A percentile compares a stretch with the other conserved stretches of the same genome.
These are phyloP conservation scores for Phytophthora pistaciae DNA, from an alignment of 352 stramenopile species.

Conservation along the genomic window DNA sequence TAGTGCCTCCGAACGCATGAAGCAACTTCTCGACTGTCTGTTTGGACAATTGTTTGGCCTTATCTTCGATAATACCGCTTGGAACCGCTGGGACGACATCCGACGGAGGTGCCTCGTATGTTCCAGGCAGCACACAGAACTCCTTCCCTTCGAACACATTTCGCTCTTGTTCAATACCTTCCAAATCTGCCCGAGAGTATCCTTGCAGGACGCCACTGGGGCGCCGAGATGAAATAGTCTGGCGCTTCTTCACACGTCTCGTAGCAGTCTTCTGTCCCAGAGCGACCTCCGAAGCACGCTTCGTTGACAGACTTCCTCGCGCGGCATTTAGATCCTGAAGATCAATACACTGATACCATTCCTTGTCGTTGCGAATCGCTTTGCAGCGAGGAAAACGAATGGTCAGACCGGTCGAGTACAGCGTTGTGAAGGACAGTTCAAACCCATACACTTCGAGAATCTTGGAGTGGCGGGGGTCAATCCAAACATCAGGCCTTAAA, in stretches of 20 bases:
- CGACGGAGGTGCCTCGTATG: conserved; percentile 50
- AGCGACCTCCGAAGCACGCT: conserved; percentile 75
- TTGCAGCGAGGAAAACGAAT: conserved; percentile 87
- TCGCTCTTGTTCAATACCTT: conserved; percentile 58
- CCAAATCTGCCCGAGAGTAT: conserved; percentile 72
- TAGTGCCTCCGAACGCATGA: conserved; percentile 67
- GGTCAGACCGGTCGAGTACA: conserved; percentile 85
- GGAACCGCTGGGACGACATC: conserved; percentile 35
- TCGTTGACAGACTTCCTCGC: conserved; percentile 70
- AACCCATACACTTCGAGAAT: conserved; percentile 89
- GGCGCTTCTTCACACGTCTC: conserved; percentile 57
- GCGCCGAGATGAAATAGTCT: conserved; percentile 19
- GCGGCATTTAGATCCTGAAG: conserved; percentile 80
- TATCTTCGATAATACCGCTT: conserved; percentile 40
- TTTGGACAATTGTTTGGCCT: conserved; percentile 61
- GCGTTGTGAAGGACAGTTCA: conserved; percentile 81
- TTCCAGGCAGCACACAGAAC: conserved; percentile 85
- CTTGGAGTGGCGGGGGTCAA: conserved; percentile 83
- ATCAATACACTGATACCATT: conserved; percentile 85
- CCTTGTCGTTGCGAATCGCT: conserved; percentile 84
- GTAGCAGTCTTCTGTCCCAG: conserved; percentile 68
- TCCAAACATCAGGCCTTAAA: conserved; percentile 83
- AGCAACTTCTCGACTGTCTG: conserved; percentile 81
- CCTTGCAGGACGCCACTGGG: conserved; percentile 57
- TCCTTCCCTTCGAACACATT: conserved; percentile 76